Percentiles rank a stretch among this genome's conserved stretches.
These are phyloP conservation scores for Schizophyllum commune DNA, from an alignment of 1,284 basidiomycete genomes.

Conservation along the genomic window DNA sequence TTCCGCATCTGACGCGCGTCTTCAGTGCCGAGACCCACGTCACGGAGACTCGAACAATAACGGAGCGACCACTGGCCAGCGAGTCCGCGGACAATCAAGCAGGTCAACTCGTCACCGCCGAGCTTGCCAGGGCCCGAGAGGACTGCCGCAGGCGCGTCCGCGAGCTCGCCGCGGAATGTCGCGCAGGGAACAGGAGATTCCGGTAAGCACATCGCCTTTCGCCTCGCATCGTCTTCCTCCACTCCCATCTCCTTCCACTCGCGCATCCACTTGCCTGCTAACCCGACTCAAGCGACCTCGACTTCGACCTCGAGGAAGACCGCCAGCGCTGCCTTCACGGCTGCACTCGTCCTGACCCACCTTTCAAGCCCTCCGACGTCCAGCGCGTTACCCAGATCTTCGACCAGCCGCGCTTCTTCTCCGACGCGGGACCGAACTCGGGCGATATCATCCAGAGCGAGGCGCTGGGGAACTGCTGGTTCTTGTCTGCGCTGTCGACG, in stretches of 20 bases:
- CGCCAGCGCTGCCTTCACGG: slow-evolving; percentile 7
- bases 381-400: slow-evolving; percentile 31
- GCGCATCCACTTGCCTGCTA: background rate
- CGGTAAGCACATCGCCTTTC: slow-evolving; percentile 17
- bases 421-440: slow-evolving; percentile 21
- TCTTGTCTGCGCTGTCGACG: slow-evolving; percentile 29
- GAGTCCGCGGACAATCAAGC: slow-evolving; percentile 5
- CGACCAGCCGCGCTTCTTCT: slow-evolving; percentile 28
- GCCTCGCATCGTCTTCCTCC: background rate
- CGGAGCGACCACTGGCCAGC: background rate
- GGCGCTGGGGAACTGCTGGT: slow-evolving; percentile 32
- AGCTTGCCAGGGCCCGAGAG: slow-evolving; percentile 30
- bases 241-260: background rate
- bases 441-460: slow-evolving; percentile 31
- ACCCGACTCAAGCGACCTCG: slow-evolving; percentile 6
- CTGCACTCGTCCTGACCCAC: background rate
- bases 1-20: background rate
- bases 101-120: slow-evolving; percentile 30
- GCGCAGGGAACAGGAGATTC: slow-evolving; percentile 29
- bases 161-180: slow-evolving; percentile 30
- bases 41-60: background rate
- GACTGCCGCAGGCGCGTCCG: slow-evolving; percentile 30
- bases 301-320: slow-evolving; percentile 12
- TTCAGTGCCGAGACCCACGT: background rate
- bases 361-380: slow-evolving; percentile 19